phyloP scores from a whole-genome alignment of 306 rosid species.

The Quercus gilva region DNA sequence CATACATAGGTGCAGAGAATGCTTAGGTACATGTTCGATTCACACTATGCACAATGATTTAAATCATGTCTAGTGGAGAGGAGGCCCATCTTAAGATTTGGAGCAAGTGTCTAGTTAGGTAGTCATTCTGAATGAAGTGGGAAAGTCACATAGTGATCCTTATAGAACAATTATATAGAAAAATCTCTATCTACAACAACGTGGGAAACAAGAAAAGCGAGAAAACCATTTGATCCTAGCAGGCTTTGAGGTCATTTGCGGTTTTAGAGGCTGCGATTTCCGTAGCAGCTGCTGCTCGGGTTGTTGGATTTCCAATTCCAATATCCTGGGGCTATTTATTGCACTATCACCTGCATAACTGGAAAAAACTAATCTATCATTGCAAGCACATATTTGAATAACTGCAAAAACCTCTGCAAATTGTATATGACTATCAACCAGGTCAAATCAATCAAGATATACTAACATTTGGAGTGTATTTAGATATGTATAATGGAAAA shows the following conservation, averaged over 20 bases:
- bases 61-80: not conserved
- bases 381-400: not conserved
- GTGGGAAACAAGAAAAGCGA: slow-evolving; percentile 28
- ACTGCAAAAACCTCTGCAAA: not conserved
- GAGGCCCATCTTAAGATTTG: not conserved
- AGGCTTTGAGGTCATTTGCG: slow-evolving; percentile 1
- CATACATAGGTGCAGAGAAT: not conserved
- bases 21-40: not conserved
- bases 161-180: not conserved
- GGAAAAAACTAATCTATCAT: slow-evolving; percentile 6
- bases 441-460: not conserved
- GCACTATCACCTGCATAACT: slow-evolving; percentile 46
- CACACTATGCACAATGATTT: not conserved
- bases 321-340: slow-evolving; percentile 22
- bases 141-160: not conserved
- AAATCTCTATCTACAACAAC: slow-evolving; percentile 27
- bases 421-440: too few relatives aligned
- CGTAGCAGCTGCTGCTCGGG: not conserved
- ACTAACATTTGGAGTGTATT: too few relatives aligned
- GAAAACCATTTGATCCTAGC: slow-evolving; percentile 20
- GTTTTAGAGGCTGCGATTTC: not conserved
- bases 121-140: not conserved
- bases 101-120: too few relatives aligned
- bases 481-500: too few relatives aligned
- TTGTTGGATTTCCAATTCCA: slow-evolving; percentile 24